These are phyloP conservation scores for Candida namnaoensis DNA, from an alignment of 805 yeast genomes.

Conservation along the genomic window DNA sequence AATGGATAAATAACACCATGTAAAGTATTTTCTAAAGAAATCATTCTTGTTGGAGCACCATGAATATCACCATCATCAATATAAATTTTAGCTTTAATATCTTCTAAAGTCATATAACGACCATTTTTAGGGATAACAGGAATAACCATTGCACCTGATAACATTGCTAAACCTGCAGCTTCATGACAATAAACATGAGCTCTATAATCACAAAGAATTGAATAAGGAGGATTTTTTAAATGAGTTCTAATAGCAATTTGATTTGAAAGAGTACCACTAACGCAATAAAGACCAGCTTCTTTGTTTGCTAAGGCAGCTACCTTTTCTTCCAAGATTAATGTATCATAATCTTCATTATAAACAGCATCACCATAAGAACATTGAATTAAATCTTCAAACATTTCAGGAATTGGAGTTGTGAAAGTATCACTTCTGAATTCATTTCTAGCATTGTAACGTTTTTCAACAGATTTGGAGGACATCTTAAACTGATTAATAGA, in stretches of 20 bases:
- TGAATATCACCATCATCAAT: conserved; percentile 81
- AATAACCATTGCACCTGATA: conserved; percentile 87
- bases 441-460: conserved; percentile 23
- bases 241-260: conserved; percentile 78
- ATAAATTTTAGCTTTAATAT: conserved; percentile 50
- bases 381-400: conserved; percentile 50
- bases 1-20: conserved; percentile 78
- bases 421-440: conserved; percentile 77
- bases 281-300: conserved; percentile 75
- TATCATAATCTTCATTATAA: conserved; percentile 74
- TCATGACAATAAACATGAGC: conserved; percentile 79
- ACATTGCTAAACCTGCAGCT: conserved; percentile 85
- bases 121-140: conserved; percentile 79
- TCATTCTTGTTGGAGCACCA: conserved; percentile 77
- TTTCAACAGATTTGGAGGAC: neutral
- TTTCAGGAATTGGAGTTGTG: conserved; percentile 74
- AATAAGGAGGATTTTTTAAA: conserved; percentile 73
- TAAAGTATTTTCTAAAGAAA: conserved; percentile 82
- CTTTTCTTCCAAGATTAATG: conserved; percentile 51
- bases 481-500: too few relatives aligned
- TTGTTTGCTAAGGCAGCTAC: conserved; percentile 69
- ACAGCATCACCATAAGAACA: conserved; percentile 81
- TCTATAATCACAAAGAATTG: conserved; percentile 79
- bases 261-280: conserved; percentile 85
- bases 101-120: conserved; percentile 69